These are phyloP conservation scores for Pseudomonodictys pantanalensis DNA, from an alignment of 495 filamentous ascomycete species.

Conservation along the genomic window DNA sequence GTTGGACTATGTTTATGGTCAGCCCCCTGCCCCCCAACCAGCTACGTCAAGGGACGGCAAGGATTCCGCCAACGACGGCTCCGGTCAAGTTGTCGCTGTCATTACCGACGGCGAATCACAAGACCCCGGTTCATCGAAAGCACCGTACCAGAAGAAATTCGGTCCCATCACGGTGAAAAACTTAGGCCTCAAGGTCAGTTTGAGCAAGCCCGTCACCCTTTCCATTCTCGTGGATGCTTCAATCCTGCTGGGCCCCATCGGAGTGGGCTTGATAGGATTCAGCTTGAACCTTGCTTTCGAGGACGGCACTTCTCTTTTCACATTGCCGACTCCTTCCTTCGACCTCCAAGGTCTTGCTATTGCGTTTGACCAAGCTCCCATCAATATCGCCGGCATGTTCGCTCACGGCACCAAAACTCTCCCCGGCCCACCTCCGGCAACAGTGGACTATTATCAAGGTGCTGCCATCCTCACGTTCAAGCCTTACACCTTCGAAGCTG, in stretches of 20 bases:
- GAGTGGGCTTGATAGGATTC: neutral
- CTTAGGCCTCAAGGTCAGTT: neutral
- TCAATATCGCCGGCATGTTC: conserved; percentile 45
- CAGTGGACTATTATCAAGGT: conserved; percentile 39
- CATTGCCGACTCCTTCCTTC: neutral
- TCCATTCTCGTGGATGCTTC: neutral
- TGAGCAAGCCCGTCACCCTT: neutral
- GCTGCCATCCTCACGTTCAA: neutral
- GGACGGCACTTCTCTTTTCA: neutral
- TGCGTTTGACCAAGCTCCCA: conserved; percentile 42
- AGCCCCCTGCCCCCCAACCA: neutral
- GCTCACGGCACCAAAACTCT: conserved; percentile 16
- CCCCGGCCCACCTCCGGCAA: neutral
- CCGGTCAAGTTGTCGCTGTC: too few species aligned
- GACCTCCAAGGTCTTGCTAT: conserved; percentile 43
- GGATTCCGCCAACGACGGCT: too few species aligned
- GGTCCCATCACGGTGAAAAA: neutral
- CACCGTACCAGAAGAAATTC: neutral
- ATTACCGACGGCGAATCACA: too few species aligned
- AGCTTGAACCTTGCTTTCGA: neutral
- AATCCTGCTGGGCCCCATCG: neutral
- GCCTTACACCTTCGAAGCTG: conserved; percentile 5
- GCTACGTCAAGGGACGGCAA: too few species aligned
- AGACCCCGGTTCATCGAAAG: too few species aligned
- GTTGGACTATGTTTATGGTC: neutral